These are phyloP conservation scores for Funneliformis mosseae DNA, from an alignment of 192 early-diverging fungal genomes.

Conservation along the genomic window DNA sequence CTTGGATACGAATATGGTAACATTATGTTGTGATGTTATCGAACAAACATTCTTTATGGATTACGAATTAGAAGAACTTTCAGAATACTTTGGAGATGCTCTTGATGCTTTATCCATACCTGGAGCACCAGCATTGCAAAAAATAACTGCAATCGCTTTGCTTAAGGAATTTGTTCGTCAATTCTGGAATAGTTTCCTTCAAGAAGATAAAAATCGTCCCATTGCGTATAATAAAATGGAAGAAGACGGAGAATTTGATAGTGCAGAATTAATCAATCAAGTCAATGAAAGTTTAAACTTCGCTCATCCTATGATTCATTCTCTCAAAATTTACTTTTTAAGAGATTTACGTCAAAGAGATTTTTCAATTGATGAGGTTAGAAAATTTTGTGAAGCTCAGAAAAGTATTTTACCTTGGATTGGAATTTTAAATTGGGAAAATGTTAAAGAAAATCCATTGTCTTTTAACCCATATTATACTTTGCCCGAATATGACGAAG, in stretches of 20 bases:
- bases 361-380: constrained; percentile 21
- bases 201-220: not conserved
- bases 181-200: not conserved
- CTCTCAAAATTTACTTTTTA: constrained; percentile 31
- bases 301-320: constrained; percentile 17
- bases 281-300: constrained; percentile 7
- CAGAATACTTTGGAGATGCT: not conserved
- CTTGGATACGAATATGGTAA: not conserved
- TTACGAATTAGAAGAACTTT: not conserved
- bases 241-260: not conserved
- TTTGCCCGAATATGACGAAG: not conserved
- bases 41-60: constrained; percentile 24
- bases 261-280: not conserved
- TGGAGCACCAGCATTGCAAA: not conserved
- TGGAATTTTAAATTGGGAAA: constrained; percentile 13
- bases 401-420: constrained; percentile 21
- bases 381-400: constrained; percentile 19
- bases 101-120: not conserved
- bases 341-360: not conserved
- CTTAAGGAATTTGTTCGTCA: constrained; percentile 32
- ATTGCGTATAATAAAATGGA: constrained; percentile 10
- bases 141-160: constrained; percentile 20
- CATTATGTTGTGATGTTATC: constrained; percentile 30
- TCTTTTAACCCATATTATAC: constrained; percentile 32
- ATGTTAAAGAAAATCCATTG: not conserved